Evolutionary conservation across 2,329 filamentous ascomycete genomes (phyloP).

Genomic region (Fusarium hostae): DNA sequence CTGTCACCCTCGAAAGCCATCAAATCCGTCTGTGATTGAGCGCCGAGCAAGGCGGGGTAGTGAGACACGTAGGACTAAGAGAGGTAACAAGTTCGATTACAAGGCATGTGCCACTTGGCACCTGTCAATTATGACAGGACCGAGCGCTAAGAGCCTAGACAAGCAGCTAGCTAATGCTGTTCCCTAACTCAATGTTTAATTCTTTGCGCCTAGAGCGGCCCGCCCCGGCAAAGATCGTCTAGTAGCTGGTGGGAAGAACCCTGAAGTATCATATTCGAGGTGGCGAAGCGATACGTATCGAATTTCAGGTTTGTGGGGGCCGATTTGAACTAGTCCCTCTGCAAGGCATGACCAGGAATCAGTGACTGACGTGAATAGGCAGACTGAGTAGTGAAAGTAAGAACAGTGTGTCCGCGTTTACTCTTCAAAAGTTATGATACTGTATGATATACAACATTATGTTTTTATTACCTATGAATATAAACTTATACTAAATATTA

Average conservation of each 20-base stretch:
- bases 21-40: background rate
- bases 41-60: background rate
- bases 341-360: background rate
- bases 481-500: background rate
- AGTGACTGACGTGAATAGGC: background rate
- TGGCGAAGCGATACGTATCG: too few species aligned
- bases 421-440: background rate
- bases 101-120: too few species aligned
- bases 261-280: too few species aligned
- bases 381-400: background rate
- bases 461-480: background rate
- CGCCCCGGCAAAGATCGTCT: too few species aligned
- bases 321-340: background rate
- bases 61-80: background rate
- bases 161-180: too few species aligned
- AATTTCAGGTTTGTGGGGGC: too few species aligned
- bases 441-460: background rate
- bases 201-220: too few species aligned
- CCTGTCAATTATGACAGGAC: too few species aligned
- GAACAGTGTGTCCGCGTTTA: background rate
- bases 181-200: too few species aligned
- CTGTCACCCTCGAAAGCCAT: background rate
- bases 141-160: too few species aligned
- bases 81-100: too few species aligned
- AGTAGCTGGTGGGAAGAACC: too few species aligned